These are phyloP conservation scores for Plasmodium fragile DNA, from an alignment of 169 alveolate genomes.

Conservation along the genomic window DNA sequence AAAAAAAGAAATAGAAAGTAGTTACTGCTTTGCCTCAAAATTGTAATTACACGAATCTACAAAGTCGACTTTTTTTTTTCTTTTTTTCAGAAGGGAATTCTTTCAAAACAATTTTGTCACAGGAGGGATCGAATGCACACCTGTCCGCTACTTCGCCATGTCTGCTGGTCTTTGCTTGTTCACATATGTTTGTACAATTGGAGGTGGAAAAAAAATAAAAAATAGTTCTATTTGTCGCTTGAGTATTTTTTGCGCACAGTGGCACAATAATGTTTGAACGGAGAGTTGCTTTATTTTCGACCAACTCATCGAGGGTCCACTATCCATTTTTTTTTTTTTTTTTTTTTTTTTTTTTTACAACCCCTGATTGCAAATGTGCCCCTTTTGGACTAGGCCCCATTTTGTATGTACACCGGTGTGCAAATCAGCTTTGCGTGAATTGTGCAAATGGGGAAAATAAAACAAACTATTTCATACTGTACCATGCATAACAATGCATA, in stretches of 20 bases:
- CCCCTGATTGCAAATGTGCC: background rate
- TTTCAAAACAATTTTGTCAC: background rate
- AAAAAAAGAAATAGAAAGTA: background rate
- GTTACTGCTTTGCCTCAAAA: background rate
- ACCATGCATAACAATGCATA: background rate
- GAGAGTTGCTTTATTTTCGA: background rate
- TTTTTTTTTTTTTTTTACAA: background rate
- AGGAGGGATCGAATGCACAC: background rate
- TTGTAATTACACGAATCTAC: background rate
- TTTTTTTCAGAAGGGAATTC: background rate
- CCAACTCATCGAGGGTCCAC: background rate
- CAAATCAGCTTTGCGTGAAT: background rate
- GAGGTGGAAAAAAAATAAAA: background rate
- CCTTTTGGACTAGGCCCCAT: background rate
- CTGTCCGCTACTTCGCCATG: background rate
- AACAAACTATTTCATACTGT: background rate
- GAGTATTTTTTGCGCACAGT: background rate
- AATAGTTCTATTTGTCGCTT: background rate
- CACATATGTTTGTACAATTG: background rate
- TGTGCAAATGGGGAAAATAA: background rate
- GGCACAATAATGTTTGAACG: background rate
- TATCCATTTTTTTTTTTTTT: background rate
- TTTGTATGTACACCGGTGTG: slow-evolving; percentile 2
- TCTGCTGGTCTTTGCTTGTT: background rate
- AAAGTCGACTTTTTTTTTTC: background rate